Evolutionary conservation across 2,329 filamentous ascomycete genomes (phyloP), one percentile per base, ranked within the genome.

Genomic region (Aspergillus brasiliensis): DNA sequence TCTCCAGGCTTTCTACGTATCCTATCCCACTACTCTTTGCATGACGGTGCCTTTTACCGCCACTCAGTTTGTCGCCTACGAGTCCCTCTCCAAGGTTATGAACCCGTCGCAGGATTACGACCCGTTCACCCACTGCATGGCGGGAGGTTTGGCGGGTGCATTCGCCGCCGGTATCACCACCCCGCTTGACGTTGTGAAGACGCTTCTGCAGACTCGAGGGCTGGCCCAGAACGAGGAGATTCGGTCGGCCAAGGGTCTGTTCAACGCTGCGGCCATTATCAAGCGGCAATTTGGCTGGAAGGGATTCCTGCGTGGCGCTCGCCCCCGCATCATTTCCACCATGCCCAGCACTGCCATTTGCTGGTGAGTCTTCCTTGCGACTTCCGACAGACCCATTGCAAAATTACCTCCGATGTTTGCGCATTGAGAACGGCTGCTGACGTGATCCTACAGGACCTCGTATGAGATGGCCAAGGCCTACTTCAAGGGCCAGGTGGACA

Each of bases 261-360:
- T 86, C 67, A 88, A 91, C 47, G 93, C 92, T 7, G 94, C 92
- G 64, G 83, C 84, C 63, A 87, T 97, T 60, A 88, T 97, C 65
- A 90, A 92, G 75, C 85, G 86, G 69, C 87, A 93, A 72, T 94
- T 96, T 73, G 95, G 95, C 37, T 83, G 90, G 70, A 83, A 82
- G 58, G 95, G 95, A 3, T 99, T 98, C 79, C 93, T 97, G 80
- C 93, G 96, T 74, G 95, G 95, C 46, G 86, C 97, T 73, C 88
- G 91, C 69, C 95, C 95, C 49, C 85, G 95, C 71, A 89, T 99
- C 51, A 88, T 99, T 63, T 97, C 93, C 10, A 97, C 95, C 1
- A 98, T 98, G 90, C 95, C 95, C 19, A 97, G 93, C 80, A 99
- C 95, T 34, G 95, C 95, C n/a, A 99, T 99, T 73, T 99, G 95